These are phyloP conservation scores for Psidium guajava DNA, from an alignment of 345 rosid species.

Conservation along the genomic window DNA sequence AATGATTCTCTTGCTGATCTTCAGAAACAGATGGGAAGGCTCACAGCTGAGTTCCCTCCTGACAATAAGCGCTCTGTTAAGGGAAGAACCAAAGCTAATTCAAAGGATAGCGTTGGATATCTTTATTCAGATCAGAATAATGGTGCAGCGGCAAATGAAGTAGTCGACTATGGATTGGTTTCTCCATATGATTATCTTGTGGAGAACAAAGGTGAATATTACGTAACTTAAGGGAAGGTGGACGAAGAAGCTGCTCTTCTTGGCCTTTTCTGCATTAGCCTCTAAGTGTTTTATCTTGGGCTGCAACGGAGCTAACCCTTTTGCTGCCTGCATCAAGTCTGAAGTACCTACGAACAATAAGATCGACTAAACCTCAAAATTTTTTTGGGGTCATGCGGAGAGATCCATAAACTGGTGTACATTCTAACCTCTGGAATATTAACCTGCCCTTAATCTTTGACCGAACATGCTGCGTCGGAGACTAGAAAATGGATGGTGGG, in stretches of 20 bases:
- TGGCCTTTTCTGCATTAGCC: background rate
- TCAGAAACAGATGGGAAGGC: conserved; percentile 96
- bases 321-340: conserved; percentile 1
- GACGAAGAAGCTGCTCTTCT: conserved; percentile 2
- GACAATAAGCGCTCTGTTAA: conserved; percentile 67
- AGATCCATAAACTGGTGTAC: background rate
- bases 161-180: conserved; percentile 41
- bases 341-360: background rate
- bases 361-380: conserved; percentile 6
- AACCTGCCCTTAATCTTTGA: background rate
- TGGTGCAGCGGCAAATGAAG: conserved; percentile 34
- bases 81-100: conserved; percentile 50
- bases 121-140: conserved; percentile 28
- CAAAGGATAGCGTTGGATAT: conserved; percentile 29
- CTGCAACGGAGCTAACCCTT: background rate
- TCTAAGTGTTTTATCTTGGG: background rate
- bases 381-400: background rate
- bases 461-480: background rate
- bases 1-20: conserved; percentile 79
- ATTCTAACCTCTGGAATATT: background rate
- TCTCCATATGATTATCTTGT: conserved; percentile 57
- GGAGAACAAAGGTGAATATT: conserved; percentile 56
- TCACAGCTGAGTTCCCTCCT: conserved; percentile 73
- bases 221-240: conserved; percentile 16
- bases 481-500: background rate